Evolutionary conservation across 495 filamentous ascomycete genomes (phyloP), one percentile per base, ranked within the genome.

Genomic region (Hypoxylon intermedium): DNA sequence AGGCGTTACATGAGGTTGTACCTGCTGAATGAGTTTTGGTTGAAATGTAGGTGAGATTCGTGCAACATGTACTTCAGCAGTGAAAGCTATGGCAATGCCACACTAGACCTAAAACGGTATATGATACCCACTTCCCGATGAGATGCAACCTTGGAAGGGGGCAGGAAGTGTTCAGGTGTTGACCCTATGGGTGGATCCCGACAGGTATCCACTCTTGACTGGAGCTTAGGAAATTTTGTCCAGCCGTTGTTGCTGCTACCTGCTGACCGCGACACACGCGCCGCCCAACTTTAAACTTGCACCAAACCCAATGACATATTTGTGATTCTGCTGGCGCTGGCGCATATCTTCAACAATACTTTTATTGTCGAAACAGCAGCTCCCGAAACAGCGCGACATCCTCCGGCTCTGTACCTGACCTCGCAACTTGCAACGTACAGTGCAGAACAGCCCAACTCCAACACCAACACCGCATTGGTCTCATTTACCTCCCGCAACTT

Each of bases 241-340:
- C n/a, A n/a, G n/a, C n/a, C n/a, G n/a, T n/a, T n/a, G n/a, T n/a
- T n/a, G n/a, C n/a, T n/a, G n/a, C n/a, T n/a, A n/a, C n/a, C n/a
- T n/a, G n/a, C n/a, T n/a, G n/a, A 62, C 46, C 61, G 61, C 61
- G 61, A 59, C 50, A 52, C 28, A 60, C 56, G 55, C 51, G 61
- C 50, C 61, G 62, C 62, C 62, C 56, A 60, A 65, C 62, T 59
- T 56, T 60, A 43, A 9, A 44, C 30, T 6, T 52, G 33, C 45
- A 60, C 51, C 42, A 43, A 65, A 65, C 56, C 62, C 62, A 65
- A 65, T 57, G 46, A 55, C 56, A 59, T 63, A 48, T 46, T 53
- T n/a, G n/a, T n/a, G n/a, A n/a, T n/a, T n/a, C n/a, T n/a, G n/a
- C n/a, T n/a, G n/a, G n/a, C n/a, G 34, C 20, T 3, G n/a, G 9